Evolutionary conservation across 768 basidiomycete species (phyloP), one percentile per base, ranked within the genome.

Genomic region (Russula emetica): DNA sequence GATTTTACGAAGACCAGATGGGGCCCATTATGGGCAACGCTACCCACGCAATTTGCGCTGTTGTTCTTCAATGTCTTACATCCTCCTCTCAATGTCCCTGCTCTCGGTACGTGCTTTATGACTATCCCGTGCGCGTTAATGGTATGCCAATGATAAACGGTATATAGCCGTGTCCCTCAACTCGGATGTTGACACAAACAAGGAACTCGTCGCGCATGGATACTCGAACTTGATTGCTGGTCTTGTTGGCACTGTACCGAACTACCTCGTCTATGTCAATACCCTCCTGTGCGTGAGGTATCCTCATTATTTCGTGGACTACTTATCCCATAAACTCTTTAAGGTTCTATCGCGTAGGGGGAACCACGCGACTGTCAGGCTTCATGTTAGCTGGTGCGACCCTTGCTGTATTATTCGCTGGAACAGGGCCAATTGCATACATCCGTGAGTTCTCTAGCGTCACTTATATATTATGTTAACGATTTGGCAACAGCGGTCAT

Each of bases 1-100:
- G 90, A 94, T 70, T 81, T 84, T 66, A 70, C 72, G 16, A 78
- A 80, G 22, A 83, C 90, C 16, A 77, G 76, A 22, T 92, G 85
- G 76, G 75, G 71, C 5, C 84, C 88, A 0, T 78, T 99, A 36
- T 87, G 88, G 85, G 76, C 82, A 1, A 95, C 93, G 0, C 76
- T 99, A 71, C 95, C 96, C 4, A 98, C 95, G 1, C 96, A 98
- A 71, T 84, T 98, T 63, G 96, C 96, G 5, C 73, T 99, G 85
- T 65, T 93, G 40, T 92, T 93, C 72, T 92, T 93, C 76, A 92
- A 92, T 69, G 81, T 93, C 58, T 71, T 94, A 50, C 90, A 94
- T 71, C 87, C 93, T 45, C 90, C 90, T 56, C 73, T 94, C 54
- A 94, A 97, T 69, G 90, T 97, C 10, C 95, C 95, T 8, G 91